Conservation (phyloP, 306 rosid genomes). For the Rubus idaeus region DNA sequence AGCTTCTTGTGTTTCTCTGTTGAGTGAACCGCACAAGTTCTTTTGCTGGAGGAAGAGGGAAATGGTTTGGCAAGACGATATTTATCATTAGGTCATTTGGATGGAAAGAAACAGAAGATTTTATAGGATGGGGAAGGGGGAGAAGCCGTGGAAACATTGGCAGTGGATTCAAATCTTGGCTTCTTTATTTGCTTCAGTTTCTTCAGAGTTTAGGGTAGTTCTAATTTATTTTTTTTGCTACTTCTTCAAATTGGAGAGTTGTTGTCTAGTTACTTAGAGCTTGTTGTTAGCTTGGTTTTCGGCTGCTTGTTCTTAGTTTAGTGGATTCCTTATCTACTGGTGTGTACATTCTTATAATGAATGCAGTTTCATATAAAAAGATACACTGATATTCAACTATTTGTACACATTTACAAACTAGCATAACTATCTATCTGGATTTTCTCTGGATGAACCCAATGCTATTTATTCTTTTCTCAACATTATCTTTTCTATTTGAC, state of each 20-base stretch:
- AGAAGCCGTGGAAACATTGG: not conserved
- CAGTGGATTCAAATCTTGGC: too few species aligned
- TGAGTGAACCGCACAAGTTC: not conserved
- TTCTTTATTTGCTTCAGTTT: too few species aligned
- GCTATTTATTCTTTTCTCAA: not conserved
- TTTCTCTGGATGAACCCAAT: not conserved
- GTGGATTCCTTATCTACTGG: not conserved
- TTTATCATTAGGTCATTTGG: not conserved
- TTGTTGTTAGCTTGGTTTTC: not conserved
- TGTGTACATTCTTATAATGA: not conserved
- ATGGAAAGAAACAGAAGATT: not conserved
- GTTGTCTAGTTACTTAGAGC: not conserved
- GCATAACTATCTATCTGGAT: not conserved
- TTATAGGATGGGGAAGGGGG: not conserved
- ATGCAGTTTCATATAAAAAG: not conserved
- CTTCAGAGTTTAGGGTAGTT: too few species aligned
- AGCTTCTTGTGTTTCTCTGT: not conserved
- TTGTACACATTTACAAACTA: not conserved
- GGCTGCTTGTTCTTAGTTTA: not conserved
- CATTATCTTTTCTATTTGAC: not conserved
- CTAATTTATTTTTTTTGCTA: too few species aligned
- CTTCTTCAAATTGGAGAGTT: not conserved
- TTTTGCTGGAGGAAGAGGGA: not conserved
- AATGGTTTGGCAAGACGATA: not conserved
- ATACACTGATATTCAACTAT: not conserved